phyloP scores from a whole-genome alignment of 768 basidiomycete genomes.

The Tricholoma hemisulphureum region DNA sequence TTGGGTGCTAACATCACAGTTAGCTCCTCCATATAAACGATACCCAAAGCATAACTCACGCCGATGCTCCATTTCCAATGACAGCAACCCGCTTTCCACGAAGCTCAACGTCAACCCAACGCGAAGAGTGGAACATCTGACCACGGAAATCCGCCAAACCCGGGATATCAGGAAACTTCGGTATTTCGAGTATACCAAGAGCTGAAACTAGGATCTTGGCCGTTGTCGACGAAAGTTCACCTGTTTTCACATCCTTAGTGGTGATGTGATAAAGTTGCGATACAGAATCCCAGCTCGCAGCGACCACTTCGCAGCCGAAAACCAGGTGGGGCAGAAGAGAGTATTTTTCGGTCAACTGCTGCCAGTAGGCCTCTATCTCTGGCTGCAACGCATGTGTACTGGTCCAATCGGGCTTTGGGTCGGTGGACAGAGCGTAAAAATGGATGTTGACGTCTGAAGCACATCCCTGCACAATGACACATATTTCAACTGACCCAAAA shows the following conservation, averaged over 20 bases:
- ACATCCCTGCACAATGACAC: slow-evolving; percentile 28
- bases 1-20: slow-evolving; percentile 41
- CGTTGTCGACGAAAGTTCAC: slow-evolving; percentile 24
- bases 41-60: slow-evolving; percentile 32
- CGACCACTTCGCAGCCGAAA: slow-evolving; percentile 44
- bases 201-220: slow-evolving; percentile 54
- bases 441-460: slow-evolving; percentile 37
- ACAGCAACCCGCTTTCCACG: slow-evolving; percentile 51
- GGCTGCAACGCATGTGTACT: slow-evolving; percentile 37
- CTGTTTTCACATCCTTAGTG: slow-evolving; percentile 32
- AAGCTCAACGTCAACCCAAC: slow-evolving; percentile 46
- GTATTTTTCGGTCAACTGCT: slow-evolving; percentile 38
- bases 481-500: no score
- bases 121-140: slow-evolving; percentile 49
- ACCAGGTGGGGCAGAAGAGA: slow-evolving; percentile 37
- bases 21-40: neutral
- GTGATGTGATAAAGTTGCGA: slow-evolving; percentile 37
- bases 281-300: slow-evolving; percentile 43
- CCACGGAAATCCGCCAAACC: slow-evolving; percentile 45
- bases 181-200: slow-evolving; percentile 46
- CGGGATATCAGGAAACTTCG: slow-evolving; percentile 35
- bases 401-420: slow-evolving; percentile 41
- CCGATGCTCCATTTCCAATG: slow-evolving; percentile 58
- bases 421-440: slow-evolving; percentile 41
- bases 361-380: slow-evolving; percentile 43